Evolutionary conservation across 345 rosid genomes (phyloP).

Genomic region (Arabidopsis thaliana): DNA sequence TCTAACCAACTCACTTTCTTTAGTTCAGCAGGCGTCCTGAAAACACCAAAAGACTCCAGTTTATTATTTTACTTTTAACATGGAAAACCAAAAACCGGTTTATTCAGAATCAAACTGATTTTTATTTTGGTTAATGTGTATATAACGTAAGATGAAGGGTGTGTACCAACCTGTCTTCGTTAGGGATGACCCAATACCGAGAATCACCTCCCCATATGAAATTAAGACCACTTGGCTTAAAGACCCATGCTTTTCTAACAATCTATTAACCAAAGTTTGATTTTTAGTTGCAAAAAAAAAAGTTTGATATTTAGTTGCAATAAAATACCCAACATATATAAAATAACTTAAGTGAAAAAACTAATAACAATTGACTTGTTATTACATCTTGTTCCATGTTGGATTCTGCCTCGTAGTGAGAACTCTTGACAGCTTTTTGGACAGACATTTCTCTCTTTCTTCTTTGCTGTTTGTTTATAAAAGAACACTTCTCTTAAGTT

Average conservation of each 20-base stretch:
- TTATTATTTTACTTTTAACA: constrained; percentile 10
- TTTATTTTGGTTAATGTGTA: constrained; percentile 6
- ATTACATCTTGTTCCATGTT: constrained; percentile 44
- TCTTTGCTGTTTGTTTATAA: constrained; percentile 23
- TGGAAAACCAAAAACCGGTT: not conserved
- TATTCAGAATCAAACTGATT: constrained; percentile 2
- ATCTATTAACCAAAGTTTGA: constrained; percentile 33
- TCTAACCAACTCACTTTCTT: constrained; percentile 68
- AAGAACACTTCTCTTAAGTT: constrained; percentile 24
- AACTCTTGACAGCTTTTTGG: constrained; percentile 45
- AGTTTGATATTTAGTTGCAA: not conserved
- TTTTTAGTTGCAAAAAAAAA: constrained; percentile 1
- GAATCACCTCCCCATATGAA: constrained; percentile 48
- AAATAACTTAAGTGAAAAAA: not conserved
- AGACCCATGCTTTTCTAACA: constrained; percentile 43
- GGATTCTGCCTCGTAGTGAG: constrained; percentile 45
- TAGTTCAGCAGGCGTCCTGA: constrained; percentile 54
- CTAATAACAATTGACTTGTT: constrained; percentile 2
- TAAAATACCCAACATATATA: not conserved
- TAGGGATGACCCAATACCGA: constrained; percentile 47
- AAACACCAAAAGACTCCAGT: not conserved
- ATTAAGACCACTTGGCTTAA: constrained; percentile 44
- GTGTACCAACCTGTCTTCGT: constrained; percentile 39
- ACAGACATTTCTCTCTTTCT: constrained; percentile 35
- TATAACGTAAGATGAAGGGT: not conserved